Base-by-base conservation (phyloP, 805 yeast species). In the Saccharomycopsis capsularis region DNA sequence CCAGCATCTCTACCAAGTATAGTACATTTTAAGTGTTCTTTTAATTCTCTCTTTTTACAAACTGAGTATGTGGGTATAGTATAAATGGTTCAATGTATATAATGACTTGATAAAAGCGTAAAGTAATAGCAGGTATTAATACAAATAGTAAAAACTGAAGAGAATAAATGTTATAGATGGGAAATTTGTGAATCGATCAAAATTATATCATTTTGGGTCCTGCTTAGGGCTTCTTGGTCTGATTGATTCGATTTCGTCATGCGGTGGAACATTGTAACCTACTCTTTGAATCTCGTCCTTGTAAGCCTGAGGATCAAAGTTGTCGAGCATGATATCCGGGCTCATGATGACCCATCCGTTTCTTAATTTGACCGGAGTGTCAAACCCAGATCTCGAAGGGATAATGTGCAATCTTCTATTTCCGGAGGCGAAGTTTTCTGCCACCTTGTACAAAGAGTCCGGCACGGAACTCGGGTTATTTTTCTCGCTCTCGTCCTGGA, bases 291-390 rank as follows among this genome's bases (percentile, higher is more conserved):
- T 68, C 36, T 76, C 78, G 18, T 59, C 58, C 45, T 69, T 68
- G 60, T 75, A 82, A 6, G 61, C 60, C 2, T 54, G 54, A 2
- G 81, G 71, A 4, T 69, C 68, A 53, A 90, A 86, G 60, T 86
- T 87, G 61, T 86, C 78, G 27, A 87, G 60, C 56, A 87, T 63
- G 3, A 84, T 78, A 64, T 89, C 96, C 0, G 96, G 96, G 57
- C 89, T 75, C 74, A 86, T 70, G 7, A 89, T 76, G 3, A 87
- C 93, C 98, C 98, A 90, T 3, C 98, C 98, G 7, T 79, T 81
- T 59, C 96, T 77, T 52, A 78, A 63, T 54, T 73, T 74, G 18
- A 84, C 76, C 29, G 85, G 83, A 32, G 74, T 75, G 35, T 82
- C 75, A 54, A 70, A 69, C 0, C 89, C 91, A 2, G 86, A 72